Base-by-base conservation (phyloP, 805 yeast genomes). In the Candida chauliodis region DNA sequence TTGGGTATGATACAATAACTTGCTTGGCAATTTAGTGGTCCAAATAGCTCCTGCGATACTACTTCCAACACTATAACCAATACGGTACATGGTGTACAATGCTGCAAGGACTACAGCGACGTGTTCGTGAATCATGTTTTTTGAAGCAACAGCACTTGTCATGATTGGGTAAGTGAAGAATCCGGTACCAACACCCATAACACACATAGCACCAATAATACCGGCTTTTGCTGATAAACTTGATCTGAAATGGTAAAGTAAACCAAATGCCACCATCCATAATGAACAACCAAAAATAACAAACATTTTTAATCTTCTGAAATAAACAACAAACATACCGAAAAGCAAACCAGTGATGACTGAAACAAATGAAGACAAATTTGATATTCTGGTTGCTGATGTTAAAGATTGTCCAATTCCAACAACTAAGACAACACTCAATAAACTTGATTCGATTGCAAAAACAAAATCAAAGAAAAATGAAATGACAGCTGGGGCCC, bases 181-280 rank as follows among this genome's bases (percentile, higher is more conserved):
- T 13, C 86, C 86, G 30, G 85, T 85, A 49, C 87, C 89, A 41
- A 84, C 71, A 48, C 90, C 90, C 46, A 80, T 58, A 14, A 83
- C 52, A 52, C 81, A 74, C 46, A 77, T 67, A 5, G 81, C 75
- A 11, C 82, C 89, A 54, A 84, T 76, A 40, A 82, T 66, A 47
- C 88, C 89, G 31, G 54, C 56, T 44, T 50, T 56, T 15, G 51
- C 68, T 30, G 59, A 53, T 28, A 61, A 57, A 38, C 59, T 67
- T 30, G 79, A 78, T 54, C 89, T 69, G 62, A 53, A 83, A 41
- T 68, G 70, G 44, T 72, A 62, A 46, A 83, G 62, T 27, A 84
- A 48, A 39, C 88, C 90, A 65, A 77, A 65, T 7, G 84, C 67
- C 15, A 77, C 59, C 35, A 80, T 54, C 83, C 85, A 82, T 51